Base-by-base conservation (phyloP, 768 basidiomycete species). In the Rhodocollybia butyracea region DNA sequence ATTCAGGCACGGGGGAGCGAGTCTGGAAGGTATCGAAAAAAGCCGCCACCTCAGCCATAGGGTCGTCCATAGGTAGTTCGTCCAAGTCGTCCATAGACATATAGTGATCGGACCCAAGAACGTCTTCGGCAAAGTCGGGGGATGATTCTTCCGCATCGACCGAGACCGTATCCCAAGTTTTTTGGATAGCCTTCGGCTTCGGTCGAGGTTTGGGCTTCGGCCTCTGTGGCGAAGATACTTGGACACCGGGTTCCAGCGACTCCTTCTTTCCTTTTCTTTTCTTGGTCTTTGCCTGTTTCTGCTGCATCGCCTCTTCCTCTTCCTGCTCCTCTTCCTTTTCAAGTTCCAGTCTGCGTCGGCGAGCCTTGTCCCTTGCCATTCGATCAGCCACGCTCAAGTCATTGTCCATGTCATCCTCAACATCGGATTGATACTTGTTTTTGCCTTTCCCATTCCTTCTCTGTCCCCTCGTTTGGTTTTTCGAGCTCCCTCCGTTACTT, bases 301-400 rank as follows among this genome's bases (percentile, higher is more conserved):
- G 55, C 43, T 60, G 57, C 46, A 40, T 17, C 31, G 59, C 57
- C 27, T 55, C 53, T 42, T 56, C 59, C 51, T 69, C 68, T 26
- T 70, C 66, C 52, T 71, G 68, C 41, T 60, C 61, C 46, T 74
- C 76, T 59, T 78, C 76, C 43, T 67, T 72, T 52, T 77, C 77
- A 5, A 83, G 64, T 63, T 83, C 79, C 60, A 76, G 74, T 60
- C 81, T 61, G 56, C 81, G 68, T 68, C 76, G 80, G 61, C 70
- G 73, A 1, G 80, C 81, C 53, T 79, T 68, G 58, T 81, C 77
- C 79, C 81, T 80, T 24, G 81, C 69, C 62, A 83, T 81, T 58
- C 62, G 61, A 60, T 83, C 81, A 1, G 77, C 80, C 21, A 76
- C 77, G 10, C 68, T 79, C 59, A 79, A n/a, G 15, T 61, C 57